Conservation (phyloP, 805 yeast species). For the Nadsonia fulvescens region DNA sequence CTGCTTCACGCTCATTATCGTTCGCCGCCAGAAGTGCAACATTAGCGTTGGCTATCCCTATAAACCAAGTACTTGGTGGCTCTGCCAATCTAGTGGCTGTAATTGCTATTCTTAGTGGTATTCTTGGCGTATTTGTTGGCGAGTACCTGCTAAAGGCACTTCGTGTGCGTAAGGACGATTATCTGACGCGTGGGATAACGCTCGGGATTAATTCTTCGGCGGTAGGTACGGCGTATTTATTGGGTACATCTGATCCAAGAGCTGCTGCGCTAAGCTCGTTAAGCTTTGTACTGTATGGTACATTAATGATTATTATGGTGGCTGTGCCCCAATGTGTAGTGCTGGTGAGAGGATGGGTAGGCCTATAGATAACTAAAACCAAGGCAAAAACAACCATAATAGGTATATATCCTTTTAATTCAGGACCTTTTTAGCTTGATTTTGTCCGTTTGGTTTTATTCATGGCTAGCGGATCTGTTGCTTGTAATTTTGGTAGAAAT, state of each 20-base stretch:
- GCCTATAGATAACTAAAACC: too few species aligned
- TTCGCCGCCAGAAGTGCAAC: constrained; percentile 69
- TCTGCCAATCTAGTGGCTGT: constrained; percentile 59
- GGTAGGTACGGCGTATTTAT: constrained; percentile 59
- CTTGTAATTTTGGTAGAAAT: neutral
- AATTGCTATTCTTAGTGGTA: constrained; percentile 60
- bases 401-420: neutral
- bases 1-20: constrained; percentile 43
- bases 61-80: constrained; percentile 49
- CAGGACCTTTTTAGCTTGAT: too few species aligned
- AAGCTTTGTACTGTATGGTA: constrained; percentile 55
- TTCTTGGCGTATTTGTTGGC: constrained; percentile 52
- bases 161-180: constrained; percentile 42
- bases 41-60: constrained; percentile 61
- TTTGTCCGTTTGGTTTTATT: neutral
- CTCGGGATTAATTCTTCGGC: constrained; percentile 71
- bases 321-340: constrained; percentile 38
- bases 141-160: constrained; percentile 30
- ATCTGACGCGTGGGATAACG: constrained; percentile 58
- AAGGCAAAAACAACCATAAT: too few species aligned
- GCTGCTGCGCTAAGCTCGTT: constrained; percentile 67
- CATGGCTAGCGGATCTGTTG: neutral
- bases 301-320: constrained; percentile 50
- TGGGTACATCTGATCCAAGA: constrained; percentile 49
- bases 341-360: constrained; percentile 30